Percentiles rank a stretch among this genome's conserved stretches.
phyloP scores from a whole-genome alignment of 306 rosid species.

The Macrotyloma uniflorum region DNA sequence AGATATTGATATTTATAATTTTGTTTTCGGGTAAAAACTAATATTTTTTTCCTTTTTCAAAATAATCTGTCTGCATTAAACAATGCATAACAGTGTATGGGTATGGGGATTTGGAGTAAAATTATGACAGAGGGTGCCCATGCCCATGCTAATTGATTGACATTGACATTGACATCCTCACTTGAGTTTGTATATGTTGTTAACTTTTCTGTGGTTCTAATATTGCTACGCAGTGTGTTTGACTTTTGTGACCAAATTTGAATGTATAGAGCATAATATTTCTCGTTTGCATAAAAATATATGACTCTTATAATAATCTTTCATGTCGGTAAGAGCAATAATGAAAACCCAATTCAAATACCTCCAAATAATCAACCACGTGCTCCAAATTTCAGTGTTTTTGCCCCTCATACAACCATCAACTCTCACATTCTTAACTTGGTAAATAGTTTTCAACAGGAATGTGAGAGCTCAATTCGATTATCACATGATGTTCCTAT shows the following conservation, averaged over 20 bases:
- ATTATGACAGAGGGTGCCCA: neutral
- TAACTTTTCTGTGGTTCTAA: conserved; percentile 40
- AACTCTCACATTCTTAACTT: neutral
- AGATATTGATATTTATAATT: neutral
- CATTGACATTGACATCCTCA: conserved; percentile 3
- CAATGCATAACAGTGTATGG: neutral
- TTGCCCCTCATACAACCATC: neutral
- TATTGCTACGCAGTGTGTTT: conserved; percentile 25
- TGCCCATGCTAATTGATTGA: conserved; percentile 22
- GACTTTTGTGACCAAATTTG: conserved; percentile 21
- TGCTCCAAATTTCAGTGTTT: conserved; percentile 4
- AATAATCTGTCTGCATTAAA: neutral
- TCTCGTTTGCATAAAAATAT: neutral
- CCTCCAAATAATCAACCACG: conserved; percentile 22
- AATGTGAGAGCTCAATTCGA: neutral
- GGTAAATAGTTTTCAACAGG: conserved; percentile 1
- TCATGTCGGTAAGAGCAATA: conserved; percentile 36
- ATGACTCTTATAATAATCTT: neutral
- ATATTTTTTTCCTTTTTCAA: neutral
- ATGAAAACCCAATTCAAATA: neutral
- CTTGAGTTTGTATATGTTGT: neutral
- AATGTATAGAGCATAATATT: neutral
- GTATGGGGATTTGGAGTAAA: conserved; percentile 8
- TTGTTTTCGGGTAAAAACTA: neutral
- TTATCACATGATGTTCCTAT: neutral